A percentile compares a stretch with the other conserved stretches of the same genome.
These are phyloP conservation scores for Coemansia sp. DNA, from an alignment of 192 early-diverging fungal species.

Conservation along the genomic window DNA sequence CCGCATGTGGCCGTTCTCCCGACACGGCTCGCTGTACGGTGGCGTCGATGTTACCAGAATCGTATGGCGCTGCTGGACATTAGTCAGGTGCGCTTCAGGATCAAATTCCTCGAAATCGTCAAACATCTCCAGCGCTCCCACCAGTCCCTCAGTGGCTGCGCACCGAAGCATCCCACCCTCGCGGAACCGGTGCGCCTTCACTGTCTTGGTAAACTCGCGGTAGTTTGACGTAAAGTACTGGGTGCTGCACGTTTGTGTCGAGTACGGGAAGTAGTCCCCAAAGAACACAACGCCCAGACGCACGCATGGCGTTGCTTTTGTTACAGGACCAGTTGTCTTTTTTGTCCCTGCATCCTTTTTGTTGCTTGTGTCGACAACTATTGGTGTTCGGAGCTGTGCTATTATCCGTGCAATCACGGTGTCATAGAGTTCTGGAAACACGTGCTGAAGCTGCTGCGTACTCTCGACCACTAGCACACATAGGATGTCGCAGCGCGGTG, in stretches of 20 bases:
- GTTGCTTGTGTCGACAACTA: slow-evolving; percentile 26
- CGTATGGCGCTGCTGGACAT: slow-evolving; percentile 49
- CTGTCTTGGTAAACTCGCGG: slow-evolving; percentile 50
- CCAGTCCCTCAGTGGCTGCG: slow-evolving; percentile 50
- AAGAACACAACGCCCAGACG: slow-evolving; percentile 54
- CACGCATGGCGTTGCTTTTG: slow-evolving; percentile 50
- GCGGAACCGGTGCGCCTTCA: slow-evolving; percentile 49
- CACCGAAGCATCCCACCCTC: slow-evolving; percentile 49
- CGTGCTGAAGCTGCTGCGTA: slow-evolving; percentile 47
- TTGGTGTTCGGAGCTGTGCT: slow-evolving; percentile 45
- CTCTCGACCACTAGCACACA: slow-evolving; percentile 55
- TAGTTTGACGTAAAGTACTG: slow-evolving; percentile 57
- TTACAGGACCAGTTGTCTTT: slow-evolving; percentile 17
- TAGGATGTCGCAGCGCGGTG: slow-evolving; percentile 50
- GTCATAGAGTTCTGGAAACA: slow-evolving; percentile 51
- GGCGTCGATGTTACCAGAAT: slow-evolving; percentile 49
- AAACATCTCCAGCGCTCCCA: slow-evolving; percentile 53
- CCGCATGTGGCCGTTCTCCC: slow-evolving; percentile 47
- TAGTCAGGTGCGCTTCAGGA: slow-evolving; percentile 42
- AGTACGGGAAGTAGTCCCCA: slow-evolving; percentile 55
- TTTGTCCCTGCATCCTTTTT: slow-evolving; percentile 17
- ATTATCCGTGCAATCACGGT: slow-evolving; percentile 40
- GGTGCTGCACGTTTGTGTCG: slow-evolving; percentile 43
- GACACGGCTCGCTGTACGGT: slow-evolving; percentile 42
- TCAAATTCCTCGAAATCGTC: slow-evolving; percentile 52